phyloP scores from a whole-genome alignment of 352 stramenopile genomes.

The Phytopythium cucurbitacearum region DNA sequence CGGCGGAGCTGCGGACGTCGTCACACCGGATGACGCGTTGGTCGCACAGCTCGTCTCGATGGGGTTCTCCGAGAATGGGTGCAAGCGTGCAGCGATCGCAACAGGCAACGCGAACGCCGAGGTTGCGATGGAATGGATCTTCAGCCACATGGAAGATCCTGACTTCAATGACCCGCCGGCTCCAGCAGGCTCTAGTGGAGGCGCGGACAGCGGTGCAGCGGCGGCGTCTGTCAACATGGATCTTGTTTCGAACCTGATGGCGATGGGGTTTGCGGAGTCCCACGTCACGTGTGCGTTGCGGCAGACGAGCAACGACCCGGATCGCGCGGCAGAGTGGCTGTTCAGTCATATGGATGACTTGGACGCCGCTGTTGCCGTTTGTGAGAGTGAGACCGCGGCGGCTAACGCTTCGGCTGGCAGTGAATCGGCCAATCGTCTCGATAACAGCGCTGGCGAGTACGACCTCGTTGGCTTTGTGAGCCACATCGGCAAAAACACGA shows the following conservation, averaged over 20 bases:
- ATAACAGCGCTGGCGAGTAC: slow-evolving; percentile 80
- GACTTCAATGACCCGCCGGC: slow-evolving; percentile 95
- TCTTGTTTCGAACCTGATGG: slow-evolving; percentile 54
- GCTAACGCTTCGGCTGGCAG: slow-evolving; percentile 13
- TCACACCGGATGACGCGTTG: slow-evolving; percentile 87
- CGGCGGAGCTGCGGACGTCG: slow-evolving; percentile 6
- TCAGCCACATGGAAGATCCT: slow-evolving; percentile 97
- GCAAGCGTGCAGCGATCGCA: slow-evolving; percentile 93
- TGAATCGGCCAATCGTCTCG: slow-evolving; percentile 40
- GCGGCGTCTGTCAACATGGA: slow-evolving; percentile 70
- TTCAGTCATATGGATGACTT: slow-evolving; percentile 98
- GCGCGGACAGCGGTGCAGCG: not conserved
- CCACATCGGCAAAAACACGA: slow-evolving; percentile 98
- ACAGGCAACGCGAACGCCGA: slow-evolving; percentile 90
- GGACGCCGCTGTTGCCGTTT: slow-evolving; percentile 86
- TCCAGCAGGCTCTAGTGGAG: not conserved
- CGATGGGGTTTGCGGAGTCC: slow-evolving; percentile 87
- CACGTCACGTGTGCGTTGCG: slow-evolving; percentile 92
- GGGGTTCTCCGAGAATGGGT: slow-evolving; percentile 98
- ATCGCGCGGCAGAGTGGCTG: slow-evolving; percentile 96
- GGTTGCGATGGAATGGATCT: slow-evolving; percentile 97
- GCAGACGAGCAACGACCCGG: slow-evolving; percentile 88
- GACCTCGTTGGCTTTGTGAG: slow-evolving; percentile 97
- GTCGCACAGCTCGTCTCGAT: slow-evolving; percentile 96
- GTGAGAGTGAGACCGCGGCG: slow-evolving; percentile 40